A percentile compares a stretch with the other conserved stretches of the same genome.
phyloP scores from a whole-genome alignment of 257 asterid species.

The Coffea eugenioides region DNA sequence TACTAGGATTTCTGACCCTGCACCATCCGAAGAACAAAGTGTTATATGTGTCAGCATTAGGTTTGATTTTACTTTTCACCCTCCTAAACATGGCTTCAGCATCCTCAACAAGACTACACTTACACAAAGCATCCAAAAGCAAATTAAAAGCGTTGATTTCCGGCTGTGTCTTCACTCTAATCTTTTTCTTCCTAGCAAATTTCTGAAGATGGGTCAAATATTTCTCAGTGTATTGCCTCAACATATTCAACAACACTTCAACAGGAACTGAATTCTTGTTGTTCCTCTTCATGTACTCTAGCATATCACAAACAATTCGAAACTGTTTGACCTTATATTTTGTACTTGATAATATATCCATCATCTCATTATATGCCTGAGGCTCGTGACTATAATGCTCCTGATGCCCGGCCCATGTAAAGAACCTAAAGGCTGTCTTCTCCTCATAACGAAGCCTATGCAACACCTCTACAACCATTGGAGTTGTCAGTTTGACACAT shows the following conservation, averaged over 20 bases:
- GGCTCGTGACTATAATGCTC: slow-evolving; percentile 74
- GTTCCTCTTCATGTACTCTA: slow-evolving; percentile 79
- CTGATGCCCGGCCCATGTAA: slow-evolving; percentile 71
- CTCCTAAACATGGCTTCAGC: slow-evolving; percentile 67
- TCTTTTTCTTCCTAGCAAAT: slow-evolving; percentile 81
- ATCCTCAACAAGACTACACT: slow-evolving; percentile 83
- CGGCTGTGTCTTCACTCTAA: slow-evolving; percentile 86
- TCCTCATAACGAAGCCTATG: slow-evolving; percentile 70
- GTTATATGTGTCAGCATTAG: slow-evolving; percentile 74
- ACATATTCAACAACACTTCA: slow-evolving; percentile 56
- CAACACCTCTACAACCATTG: slow-evolving; percentile 67
- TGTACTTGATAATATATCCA: slow-evolving; percentile 80
- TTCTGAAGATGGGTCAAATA: slow-evolving; percentile 85
- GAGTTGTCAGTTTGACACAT: slow-evolving; percentile 53
- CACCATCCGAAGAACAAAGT: slow-evolving; percentile 92
- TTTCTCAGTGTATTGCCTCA: slow-evolving; percentile 72
- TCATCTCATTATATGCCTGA: slow-evolving; percentile 68
- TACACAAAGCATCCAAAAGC: slow-evolving; percentile 82
- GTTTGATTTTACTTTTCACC: slow-evolving; percentile 62
- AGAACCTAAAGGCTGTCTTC: slow-evolving; percentile 81
- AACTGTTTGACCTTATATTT: slow-evolving; percentile 89
- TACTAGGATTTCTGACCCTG: slow-evolving; percentile 68
- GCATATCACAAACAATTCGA: slow-evolving; percentile 76
- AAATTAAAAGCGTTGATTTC: slow-evolving; percentile 78
- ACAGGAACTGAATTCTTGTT: slow-evolving; percentile 58